Conservation (phyloP, 2,329 filamentous ascomycete species). For the Blastomyces parvus region DNA sequence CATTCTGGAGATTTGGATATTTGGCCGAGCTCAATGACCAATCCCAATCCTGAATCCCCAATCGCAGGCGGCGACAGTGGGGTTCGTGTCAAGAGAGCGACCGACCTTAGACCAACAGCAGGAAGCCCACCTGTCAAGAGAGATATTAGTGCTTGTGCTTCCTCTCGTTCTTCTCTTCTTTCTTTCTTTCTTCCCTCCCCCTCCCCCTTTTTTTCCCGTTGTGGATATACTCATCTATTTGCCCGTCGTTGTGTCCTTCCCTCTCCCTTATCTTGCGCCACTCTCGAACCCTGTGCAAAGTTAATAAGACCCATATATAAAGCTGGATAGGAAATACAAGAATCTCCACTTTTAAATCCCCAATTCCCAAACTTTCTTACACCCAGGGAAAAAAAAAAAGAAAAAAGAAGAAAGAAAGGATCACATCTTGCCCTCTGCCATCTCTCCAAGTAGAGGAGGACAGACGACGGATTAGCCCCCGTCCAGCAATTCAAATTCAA, state of each 20-base stretch:
- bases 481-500: not conserved
- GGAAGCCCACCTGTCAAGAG: not conserved
- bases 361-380: not conserved
- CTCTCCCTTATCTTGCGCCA: not conserved
- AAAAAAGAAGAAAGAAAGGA: no score
- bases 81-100: not conserved
- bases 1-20: not conserved
- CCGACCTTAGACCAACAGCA: not conserved
- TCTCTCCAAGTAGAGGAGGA: not conserved
- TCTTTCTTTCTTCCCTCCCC: not conserved
- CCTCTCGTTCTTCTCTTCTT: not conserved
- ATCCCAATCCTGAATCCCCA: not conserved
- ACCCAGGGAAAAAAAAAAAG: not conserved
- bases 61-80: not conserved
- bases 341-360: not conserved
- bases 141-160: not conserved
- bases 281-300: not conserved
- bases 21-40: conserved; percentile 3
- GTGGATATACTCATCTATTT: not conserved
- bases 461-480: not conserved
- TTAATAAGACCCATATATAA: not conserved
- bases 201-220: no score
- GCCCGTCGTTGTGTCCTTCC: not conserved
- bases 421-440: not conserved
- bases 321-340: not conserved